Base-by-base conservation (phyloP, 345 rosid species). In the Atalantia buxifolia region DNA sequence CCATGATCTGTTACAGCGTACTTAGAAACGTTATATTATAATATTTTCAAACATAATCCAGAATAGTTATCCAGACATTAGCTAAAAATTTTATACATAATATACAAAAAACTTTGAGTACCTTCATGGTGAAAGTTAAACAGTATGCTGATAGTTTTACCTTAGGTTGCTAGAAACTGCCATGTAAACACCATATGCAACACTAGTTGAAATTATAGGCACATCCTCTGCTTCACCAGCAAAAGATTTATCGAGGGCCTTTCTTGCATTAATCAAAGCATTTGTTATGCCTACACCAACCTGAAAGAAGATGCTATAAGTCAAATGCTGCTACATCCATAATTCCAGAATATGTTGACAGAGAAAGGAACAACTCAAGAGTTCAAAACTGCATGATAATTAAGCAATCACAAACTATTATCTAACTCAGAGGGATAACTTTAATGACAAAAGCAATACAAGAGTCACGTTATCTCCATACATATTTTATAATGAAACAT, bases 121-220 rank as follows among this genome's bases (percentile, higher is more conserved):
- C 1, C 14, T 8, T 27, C 38, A 6, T 8, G 25, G 40, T 7
- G 7, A 45, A 28, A 70, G 24, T 28, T 27, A 55, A 30, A 31
- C 22, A 25, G 19, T 22, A 75, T 21, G 71, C 21, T 16, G 27
- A 22, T 9, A 6, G 21, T 16, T 45, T 45, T 45, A 45, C 50
- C 50, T 45, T 45, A 45, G 5, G 50, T 45, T 45, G 50, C 50
- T 45, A 12, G 50, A 45, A 45, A 45, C 50, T 45, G 97, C 90
- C 97, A 92, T 89, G 79, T 92, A 92, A 31, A 86, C 82, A 55
- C 97, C 97, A 74, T 90, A 90, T 22, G 85, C 93, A 76, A 80
- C 84, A 77, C 93, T 88, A 2, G 97, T 92, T 33, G 94, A 83
- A 14, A 92, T 8, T 65, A 92, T 80, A 18, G 94, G 97, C 78